Evolutionary conservation across 345 rosid genomes (phyloP), one percentile per base, ranked within the genome.

Genomic region (Populus davidiana): DNA sequence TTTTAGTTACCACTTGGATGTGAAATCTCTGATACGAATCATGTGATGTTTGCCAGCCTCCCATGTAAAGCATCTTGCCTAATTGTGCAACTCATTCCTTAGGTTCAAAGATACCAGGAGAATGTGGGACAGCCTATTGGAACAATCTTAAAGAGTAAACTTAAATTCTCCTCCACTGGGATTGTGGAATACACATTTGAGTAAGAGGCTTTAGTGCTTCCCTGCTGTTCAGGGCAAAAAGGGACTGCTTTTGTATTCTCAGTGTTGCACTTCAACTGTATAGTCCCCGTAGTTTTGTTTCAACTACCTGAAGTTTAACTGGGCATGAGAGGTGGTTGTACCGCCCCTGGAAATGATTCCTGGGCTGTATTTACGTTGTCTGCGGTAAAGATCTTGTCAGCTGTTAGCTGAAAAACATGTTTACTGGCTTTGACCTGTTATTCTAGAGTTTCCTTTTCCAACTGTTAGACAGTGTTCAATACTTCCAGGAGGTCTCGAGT

Each of bases 151-250:
- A 63, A n/a, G n/a, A 20, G 59, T 68, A 8, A 63, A 63, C 69
- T 33, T 36, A 11, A 41, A 31, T 71, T 50, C 10, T 65, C 69
- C 38, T 47, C 14, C 62, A 50, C n/a, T 56, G 50, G 66, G 69
- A 76, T 70, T 79, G 67, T 85, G 90, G 87, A 87, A 85, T 82
- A 80, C 88, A 83, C 88, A 87, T 87, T 87, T 87, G 85, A 85
- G 90, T 86, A 83, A 83, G 88, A 87, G 73, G 90, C 87, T 38
- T 80, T 82, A 71, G 77, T 59, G 71, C 29, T 50, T 38, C 54
- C 47, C 29, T 67, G 38, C 43, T 56, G 17, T 49, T 41, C 38
- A 39, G 64, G 36, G n/a, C 31, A 17, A 50, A 61, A 35, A 44
- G 72, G 6, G 68, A 41, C 66, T 47, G 31, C 69, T 77, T 72